Conservation (phyloP, 202 grass and related monocot species). For the Setaria italica region DNA sequence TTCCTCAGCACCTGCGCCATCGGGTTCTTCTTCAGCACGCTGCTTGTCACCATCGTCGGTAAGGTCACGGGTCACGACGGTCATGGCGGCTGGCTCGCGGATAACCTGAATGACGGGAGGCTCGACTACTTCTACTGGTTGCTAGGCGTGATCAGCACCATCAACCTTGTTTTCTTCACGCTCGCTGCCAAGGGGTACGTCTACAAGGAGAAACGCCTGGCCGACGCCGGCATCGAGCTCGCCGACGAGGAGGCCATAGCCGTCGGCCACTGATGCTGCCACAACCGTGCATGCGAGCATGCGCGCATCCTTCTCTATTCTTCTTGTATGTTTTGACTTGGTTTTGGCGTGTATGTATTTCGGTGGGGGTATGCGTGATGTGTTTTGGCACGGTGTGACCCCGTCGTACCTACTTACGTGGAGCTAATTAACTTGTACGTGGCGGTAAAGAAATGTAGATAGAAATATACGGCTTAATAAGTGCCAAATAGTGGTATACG, state of each 20-base stretch:
- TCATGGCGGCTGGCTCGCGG: constrained; percentile 51
- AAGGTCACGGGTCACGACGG: constrained; percentile 51
- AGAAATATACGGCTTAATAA: constrained; percentile 29
- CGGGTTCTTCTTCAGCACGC: constrained; percentile 74
- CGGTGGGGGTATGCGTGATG: constrained; percentile 46
- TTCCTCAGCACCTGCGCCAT: constrained; percentile 75
- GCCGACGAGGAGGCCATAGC: constrained; percentile 57
- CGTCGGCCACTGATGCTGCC: constrained; percentile 44
- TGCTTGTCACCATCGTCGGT: constrained; percentile 62
- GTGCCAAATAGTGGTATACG: constrained; percentile 1
- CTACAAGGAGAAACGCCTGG: constrained; percentile 65
- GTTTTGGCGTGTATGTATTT: constrained; percentile 34
- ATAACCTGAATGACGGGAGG: constrained; percentile 62
- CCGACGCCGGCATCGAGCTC: constrained; percentile 58
- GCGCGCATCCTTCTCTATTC: not conserved
- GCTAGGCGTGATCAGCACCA: constrained; percentile 50
- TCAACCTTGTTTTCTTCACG: constrained; percentile 58
- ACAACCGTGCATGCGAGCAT: not conserved
- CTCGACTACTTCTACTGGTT: constrained; percentile 86
- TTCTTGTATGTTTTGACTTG: constrained; percentile 19
- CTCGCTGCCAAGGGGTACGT: constrained; percentile 52
- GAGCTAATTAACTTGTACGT: constrained; percentile 25
- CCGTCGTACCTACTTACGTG: constrained; percentile 22
- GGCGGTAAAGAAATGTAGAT: constrained; percentile 34
- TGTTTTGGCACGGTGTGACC: constrained; percentile 31